phyloP scores from a whole-genome alignment of 1,284 basidiomycete genomes.

The Ustilago cynodontis region DNA sequence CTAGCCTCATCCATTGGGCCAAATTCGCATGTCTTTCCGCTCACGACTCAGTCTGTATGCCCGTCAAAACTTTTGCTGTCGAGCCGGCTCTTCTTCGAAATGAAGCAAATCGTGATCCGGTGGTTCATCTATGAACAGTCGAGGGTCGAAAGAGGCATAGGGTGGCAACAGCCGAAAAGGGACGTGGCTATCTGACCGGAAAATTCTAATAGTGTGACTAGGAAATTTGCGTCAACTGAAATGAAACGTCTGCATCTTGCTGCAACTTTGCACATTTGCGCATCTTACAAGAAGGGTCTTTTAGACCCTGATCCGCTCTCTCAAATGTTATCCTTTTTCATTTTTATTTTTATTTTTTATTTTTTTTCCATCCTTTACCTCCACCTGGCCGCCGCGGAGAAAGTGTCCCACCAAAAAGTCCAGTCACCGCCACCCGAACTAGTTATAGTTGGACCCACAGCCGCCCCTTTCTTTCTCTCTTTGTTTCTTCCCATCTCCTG shows the following conservation, averaged over 20 bases:
- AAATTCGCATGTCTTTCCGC: no score
- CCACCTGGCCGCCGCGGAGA: conserved; percentile 10
- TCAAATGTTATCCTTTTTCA: neutral
- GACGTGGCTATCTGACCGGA: conserved; percentile 4
- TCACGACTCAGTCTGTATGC: no score
- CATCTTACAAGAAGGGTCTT: neutral
- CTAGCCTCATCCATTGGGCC: no score
- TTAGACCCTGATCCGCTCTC: neutral
- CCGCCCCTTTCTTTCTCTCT: neutral
- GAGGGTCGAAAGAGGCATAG: neutral
- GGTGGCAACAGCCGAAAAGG: neutral
- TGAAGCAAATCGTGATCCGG: neutral
- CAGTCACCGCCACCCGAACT: conserved; percentile 9
- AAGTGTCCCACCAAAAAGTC: conserved; percentile 8
- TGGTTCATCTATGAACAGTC: neutral
- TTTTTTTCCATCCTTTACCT: conserved; percentile 9
- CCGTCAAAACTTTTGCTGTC: neutral
- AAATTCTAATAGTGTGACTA: conserved; percentile 1
- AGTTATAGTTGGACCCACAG: conserved; percentile 19
- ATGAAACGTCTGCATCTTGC: conserved; percentile 9
- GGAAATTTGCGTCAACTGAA: conserved; percentile 3
- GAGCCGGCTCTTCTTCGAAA: neutral
- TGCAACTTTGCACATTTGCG: conserved; percentile 9
- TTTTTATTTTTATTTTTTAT: conserved; percentile 1
- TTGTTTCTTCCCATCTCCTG: conserved; percentile 10